Evolutionary conservation across 169 alveolate genomes (phyloP).

Genomic region (Besnoitia besnoiti): DNA sequence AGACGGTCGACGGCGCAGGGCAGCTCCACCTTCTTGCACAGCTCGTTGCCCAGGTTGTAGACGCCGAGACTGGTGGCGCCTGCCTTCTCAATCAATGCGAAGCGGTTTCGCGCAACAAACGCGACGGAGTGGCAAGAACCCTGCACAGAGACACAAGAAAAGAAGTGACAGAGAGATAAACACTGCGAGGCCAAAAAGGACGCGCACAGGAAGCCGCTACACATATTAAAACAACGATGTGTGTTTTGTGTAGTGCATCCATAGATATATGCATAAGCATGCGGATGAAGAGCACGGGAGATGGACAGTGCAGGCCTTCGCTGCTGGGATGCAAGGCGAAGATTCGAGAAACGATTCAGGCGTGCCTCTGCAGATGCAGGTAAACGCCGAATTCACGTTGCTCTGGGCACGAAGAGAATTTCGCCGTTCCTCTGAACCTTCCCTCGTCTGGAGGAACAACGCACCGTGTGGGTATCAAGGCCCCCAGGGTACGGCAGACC

Average conservation of each 20-base stretch:
- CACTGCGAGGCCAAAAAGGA: not conserved
- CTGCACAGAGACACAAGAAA: conserved; percentile 50
- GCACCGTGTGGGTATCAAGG: not conserved
- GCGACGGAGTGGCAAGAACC: conserved; percentile 65
- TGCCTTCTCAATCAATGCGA: conserved; percentile 64
- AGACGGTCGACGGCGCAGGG: conserved; percentile 67
- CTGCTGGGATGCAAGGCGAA: not conserved
- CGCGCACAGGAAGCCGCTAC: too few species aligned
- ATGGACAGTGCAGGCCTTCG: too few species aligned
- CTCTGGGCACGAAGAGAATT: too few species aligned
- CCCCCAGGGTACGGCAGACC: conserved; percentile 25
- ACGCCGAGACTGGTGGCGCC: conserved; percentile 45
- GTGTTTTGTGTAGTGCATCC: too few species aligned
- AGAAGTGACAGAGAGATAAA: not conserved
- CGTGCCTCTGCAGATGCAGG: too few species aligned
- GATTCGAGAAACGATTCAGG: not conserved
- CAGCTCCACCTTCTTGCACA: conserved; percentile 71
- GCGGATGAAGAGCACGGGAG: too few species aligned
- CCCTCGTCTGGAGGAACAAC: not conserved
- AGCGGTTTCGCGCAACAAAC: conserved; percentile 73
- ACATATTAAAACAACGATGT: too few species aligned
- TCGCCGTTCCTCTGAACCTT: too few species aligned
- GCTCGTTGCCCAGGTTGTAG: conserved; percentile 72
- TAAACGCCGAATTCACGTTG: too few species aligned
- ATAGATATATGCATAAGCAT: too few species aligned